Evolutionary conservation across 2,329 filamentous ascomycete genomes (phyloP), one percentile per base, ranked within the genome.

Genomic region (Aspergillus puulaauensis): DNA sequence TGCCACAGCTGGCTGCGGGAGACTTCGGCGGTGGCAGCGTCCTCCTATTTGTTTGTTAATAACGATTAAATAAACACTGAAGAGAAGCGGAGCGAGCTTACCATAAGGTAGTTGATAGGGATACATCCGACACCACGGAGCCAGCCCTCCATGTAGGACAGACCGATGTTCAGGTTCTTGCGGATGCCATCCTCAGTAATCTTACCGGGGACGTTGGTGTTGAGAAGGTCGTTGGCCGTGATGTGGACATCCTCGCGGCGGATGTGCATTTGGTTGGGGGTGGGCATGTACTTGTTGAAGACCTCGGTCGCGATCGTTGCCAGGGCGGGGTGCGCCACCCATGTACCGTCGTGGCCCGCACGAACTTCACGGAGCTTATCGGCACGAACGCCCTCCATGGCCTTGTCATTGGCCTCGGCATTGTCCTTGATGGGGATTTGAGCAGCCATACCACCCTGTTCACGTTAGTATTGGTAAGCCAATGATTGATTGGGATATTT

Each of bases 111-210:
- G 83, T 98, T 97, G 79, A 98, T 97, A 49, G 95, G 95, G 53
- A 98, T 93, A 70, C 95, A 99, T 57, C 95, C 95, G 21, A 98
- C 85, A 35, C 93, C 95, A 61, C 93, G 89, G 60, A 98, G 83
- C 95, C 95, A 99, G 61, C 91, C 95, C 79, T 99, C 95, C 93
- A 98, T 99, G 80, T 99, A 99, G 52, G 90, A 90, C 6, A 99
- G 86, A 40, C 93, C 95, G 65, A 99, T 98, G 79, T 92, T 93
- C 64, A 99, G 83, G 81, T 98, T 99, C 87, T 97, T 96, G 72
- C 90, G 87, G 80, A 99, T 97, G 57, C 95, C 95, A 5, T 88
- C 91, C 77, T 98, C 93, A 67, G 93, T 97, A 73, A 99, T 84
- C 74, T 86, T 84, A 24, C 95, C 95, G 6, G 93, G 92, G 2